Evolutionary conservation across 2,329 filamentous ascomycete genomes (phyloP), one percentile per base, ranked within the genome.

Genomic region (Scedosporium aurantiacum): DNA sequence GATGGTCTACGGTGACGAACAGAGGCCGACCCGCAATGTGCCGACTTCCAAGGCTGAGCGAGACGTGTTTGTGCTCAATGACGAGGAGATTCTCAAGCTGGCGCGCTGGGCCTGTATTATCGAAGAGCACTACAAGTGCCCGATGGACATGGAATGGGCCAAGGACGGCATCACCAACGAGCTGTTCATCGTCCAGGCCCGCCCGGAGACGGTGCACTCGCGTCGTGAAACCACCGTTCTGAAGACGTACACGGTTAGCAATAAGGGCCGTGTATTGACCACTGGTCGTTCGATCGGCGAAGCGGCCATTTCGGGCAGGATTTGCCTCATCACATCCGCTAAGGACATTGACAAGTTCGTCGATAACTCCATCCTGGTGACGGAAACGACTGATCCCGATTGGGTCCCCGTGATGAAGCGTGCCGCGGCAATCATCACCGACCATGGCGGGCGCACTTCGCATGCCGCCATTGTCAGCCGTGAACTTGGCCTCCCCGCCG

Each of bases 391-490:
- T 1, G 72, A 74, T 45, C 72, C 72, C 6, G 73, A 74, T 62
- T 74, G 73, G 72, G 70, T 73, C 27, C 72, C 73, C 5, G 66
- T 74, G 8, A 75, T 75, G 73, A 73, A 72, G 65, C 68, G 67
- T 2, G 72, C 72, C 0, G 67, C 67, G 1, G 73, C 71, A 23
- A 73, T 75, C 43, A 65, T 74, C 64, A 72, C 72, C 0, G 72
- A 75, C 70, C 60, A 73, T 63, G 61, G 77, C 63, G 67, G 76
- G 1, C 65, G 69, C 6, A 74, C 73, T 5, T 75, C 72, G 3
- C 73, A 75, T 61, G 73, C 73, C 14, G 73, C 73, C n/a, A 74
- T 75, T 47, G 71, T 75, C 57, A 75, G 73, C 64, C 72, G 73
- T 3, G 72, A 75, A 54, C 65, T 75, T 1, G 71, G 73, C 3